Evolutionary conservation across 495 filamentous ascomycete genomes (phyloP).

Genomic region (Xanthoparmelia taractica): DNA sequence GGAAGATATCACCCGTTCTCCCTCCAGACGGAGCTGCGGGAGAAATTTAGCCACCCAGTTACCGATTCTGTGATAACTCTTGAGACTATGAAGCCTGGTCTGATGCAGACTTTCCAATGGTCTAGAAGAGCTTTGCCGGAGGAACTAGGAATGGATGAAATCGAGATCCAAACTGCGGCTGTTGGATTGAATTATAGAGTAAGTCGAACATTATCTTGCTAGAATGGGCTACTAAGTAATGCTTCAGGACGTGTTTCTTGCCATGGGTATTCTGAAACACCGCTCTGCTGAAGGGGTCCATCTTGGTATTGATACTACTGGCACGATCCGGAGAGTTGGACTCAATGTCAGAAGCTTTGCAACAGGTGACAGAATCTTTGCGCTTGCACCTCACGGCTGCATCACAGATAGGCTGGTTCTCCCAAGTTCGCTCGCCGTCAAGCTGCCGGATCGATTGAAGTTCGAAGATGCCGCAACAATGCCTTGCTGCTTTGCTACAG

Average conservation of each 20-base stretch:
- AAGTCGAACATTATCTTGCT: neutral
- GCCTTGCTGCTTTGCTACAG: constrained; percentile 27
- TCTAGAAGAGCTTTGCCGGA: neutral
- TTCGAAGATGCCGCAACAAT: constrained; percentile 33
- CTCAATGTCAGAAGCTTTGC: constrained; percentile 29
- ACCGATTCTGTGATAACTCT: neutral
- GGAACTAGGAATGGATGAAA: neutral
- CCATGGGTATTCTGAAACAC: constrained; percentile 29
- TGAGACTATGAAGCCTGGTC: neutral
- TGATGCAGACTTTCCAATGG: neutral
- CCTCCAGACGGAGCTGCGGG: constrained; percentile 13
- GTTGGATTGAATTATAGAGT: neutral
- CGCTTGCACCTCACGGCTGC: constrained; percentile 6
- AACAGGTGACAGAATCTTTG: constrained; percentile 35
- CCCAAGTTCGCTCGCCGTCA: neutral
- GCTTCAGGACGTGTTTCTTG: neutral
- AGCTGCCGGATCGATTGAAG: constrained; percentile 11
- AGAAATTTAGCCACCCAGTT: neutral
- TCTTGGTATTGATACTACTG: constrained; percentile 45
- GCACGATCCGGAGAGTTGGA: constrained; percentile 36
- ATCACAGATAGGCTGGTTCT: constrained; percentile 7
- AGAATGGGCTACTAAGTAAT: neutral
- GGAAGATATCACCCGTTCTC: constrained; percentile 20
- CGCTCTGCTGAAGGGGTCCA: constrained; percentile 13
- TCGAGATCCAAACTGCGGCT: neutral